A percentile compares a stretch with the other conserved stretches of the same genome.
Conservation (phyloP, 2,329 filamentous ascomycete species). For the Geoglossum cookeanum region DNA sequence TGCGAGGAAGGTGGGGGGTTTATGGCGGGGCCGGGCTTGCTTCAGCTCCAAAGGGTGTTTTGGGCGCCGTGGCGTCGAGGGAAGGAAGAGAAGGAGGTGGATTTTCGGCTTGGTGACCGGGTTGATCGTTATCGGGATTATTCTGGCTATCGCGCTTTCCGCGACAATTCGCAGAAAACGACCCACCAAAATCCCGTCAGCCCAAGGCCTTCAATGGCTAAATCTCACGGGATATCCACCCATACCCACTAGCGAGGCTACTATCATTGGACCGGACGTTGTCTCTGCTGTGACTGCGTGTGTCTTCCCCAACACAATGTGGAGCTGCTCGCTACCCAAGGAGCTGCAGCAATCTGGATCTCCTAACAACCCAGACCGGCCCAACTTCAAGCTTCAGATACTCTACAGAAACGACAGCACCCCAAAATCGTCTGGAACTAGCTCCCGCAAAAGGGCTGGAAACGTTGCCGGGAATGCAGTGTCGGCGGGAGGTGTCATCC, state of each 20-base stretch:
- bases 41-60: constrained; percentile 45
- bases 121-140: constrained; percentile 32
- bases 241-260: constrained; percentile 67
- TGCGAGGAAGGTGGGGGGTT: constrained; percentile 36
- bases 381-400: constrained; percentile 66
- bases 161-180: constrained; percentile 33
- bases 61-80: constrained; percentile 31
- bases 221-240: constrained; percentile 76
- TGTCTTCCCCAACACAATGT: constrained; percentile 51
- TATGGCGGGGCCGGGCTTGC: constrained; percentile 47
- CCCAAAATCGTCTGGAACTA: constrained; percentile 24
- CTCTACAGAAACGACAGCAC: constrained; percentile 43
- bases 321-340: constrained; percentile 74
- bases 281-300: constrained; percentile 46
- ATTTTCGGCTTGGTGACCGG: constrained; percentile 34
- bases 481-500: constrained; percentile 17
- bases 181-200: constrained; percentile 10
- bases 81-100: constrained; percentile 34
- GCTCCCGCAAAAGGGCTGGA: constrained; percentile 11
- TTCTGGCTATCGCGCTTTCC: constrained; percentile 33
- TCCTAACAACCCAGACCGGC: constrained; percentile 47
- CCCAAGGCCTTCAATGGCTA: constrained; percentile 42
- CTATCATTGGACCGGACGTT: constrained; percentile 54
- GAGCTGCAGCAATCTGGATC: constrained; percentile 47
- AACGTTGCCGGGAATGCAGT: constrained; percentile 14